Percentiles rank a stretch among this genome's conserved stretches.
phyloP scores from a whole-genome alignment of 1,284 basidiomycete genomes.

The Marasmius sp. region DNA sequence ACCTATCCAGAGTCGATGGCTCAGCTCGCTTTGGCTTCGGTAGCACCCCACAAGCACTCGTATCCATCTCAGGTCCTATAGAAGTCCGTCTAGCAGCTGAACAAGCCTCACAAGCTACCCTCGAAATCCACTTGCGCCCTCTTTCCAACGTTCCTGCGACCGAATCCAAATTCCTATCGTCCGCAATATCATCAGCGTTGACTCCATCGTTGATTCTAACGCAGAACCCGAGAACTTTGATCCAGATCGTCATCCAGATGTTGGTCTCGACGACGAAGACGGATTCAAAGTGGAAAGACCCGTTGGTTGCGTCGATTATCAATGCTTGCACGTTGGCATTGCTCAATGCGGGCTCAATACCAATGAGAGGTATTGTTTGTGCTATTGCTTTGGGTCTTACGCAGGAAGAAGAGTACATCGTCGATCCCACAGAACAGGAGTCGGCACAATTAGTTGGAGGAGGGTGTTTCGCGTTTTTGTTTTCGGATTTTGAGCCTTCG shows the following conservation, averaged over 20 bases:
- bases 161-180: constrained; percentile 57
- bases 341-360: constrained; percentile 64
- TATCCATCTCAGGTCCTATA: constrained; percentile 77
- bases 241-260: constrained; percentile 70
- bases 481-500: constrained; percentile 34
- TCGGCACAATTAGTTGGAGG: constrained; percentile 33
- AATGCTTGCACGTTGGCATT: constrained; percentile 69
- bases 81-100: constrained; percentile 66
- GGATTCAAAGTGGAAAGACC: constrained; percentile 19
- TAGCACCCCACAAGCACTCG: constrained; percentile 47
- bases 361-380: constrained; percentile 69
- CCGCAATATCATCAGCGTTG: constrained; percentile 54
- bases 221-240: constrained; percentile 63
- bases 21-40: constrained; percentile 68
- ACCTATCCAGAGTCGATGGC: constrained; percentile 60
- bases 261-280: constrained; percentile 34
- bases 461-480: constrained; percentile 71
- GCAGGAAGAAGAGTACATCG: constrained; percentile 29
- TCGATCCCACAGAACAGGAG: constrained; percentile 57
- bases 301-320: constrained; percentile 56
- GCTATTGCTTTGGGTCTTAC: constrained; percentile 57
- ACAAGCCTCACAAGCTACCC: constrained; percentile 66
- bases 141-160: constrained; percentile 65
- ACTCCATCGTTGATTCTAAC: constrained; percentile 59
- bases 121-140: constrained; percentile 71